Evolutionary conservation across 1,284 basidiomycete species (phyloP), one percentile per base, ranked within the genome.

Genomic region (Mixia osmundae): DNA sequence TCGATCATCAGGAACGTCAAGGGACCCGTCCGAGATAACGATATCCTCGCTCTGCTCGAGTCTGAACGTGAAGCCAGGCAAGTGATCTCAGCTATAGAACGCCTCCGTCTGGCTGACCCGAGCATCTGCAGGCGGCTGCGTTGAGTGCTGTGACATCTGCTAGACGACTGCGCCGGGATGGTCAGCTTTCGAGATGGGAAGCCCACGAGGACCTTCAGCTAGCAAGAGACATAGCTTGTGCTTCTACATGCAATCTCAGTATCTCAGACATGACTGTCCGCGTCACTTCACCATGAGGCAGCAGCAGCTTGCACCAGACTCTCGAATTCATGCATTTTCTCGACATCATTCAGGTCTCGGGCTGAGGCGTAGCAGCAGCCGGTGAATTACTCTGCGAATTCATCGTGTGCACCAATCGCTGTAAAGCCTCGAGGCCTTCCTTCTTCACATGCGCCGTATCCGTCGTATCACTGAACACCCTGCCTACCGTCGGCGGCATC

Each of bases 1-100:
- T 76, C 78, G 48, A 91, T 99, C 63, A 91, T 97, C 64, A 80
- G 89, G 51, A 97, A 97, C 67, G 91, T 97, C 54, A 97, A 97
- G 67, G 91, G 91, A 19, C 87, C 89, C 47, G 87, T 95, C 49
- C 69, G 82, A 51, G 77, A 83, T 62, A 72, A 87, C 61, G 91
- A 99, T 62, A 95, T 97, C 57, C 69, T 99, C 49, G 85, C 87
- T 53, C 67, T 99, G 52, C 69, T 97, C 58, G 91, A 99, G 69
- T 80, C 76, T 60, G 91, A 99, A 66, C 83, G 91, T 66, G 91
- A 99, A 68, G 91, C 91, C 57, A 83, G 91, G 87, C 94, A 54
- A 54, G 82, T 73, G 8, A 29, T 21, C 15, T 34, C 26, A 25
- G 22, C 15, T 21, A 10, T 9, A 11, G 12, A 24, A 9, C 12